A percentile compares a stretch with the other conserved stretches of the same genome.
phyloP scores from a whole-genome alignment of 2,329 filamentous ascomycete species.

The Fusarium circinatum region DNA sequence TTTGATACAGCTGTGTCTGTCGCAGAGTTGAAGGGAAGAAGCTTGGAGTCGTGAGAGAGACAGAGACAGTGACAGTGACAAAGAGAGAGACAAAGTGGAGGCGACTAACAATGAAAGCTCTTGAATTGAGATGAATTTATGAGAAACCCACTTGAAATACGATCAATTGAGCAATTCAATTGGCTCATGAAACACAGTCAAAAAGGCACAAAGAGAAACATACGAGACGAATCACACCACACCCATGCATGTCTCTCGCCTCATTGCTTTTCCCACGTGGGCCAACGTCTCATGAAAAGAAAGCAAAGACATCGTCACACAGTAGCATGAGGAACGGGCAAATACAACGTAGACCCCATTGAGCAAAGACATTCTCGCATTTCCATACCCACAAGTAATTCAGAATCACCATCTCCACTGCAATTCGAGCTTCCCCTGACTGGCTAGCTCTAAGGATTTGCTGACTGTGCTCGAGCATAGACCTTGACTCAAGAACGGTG shows the following conservation, averaged over 20 bases:
- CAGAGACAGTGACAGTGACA: neutral
- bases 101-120: slow-evolving; percentile 2
- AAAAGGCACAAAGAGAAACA: neutral
- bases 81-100: slow-evolving; percentile 9
- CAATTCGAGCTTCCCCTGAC: slow-evolving; percentile 14
- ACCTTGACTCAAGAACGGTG: slow-evolving; percentile 21
- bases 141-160: slow-evolving; percentile 3
- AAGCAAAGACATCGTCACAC: slow-evolving; percentile 16
- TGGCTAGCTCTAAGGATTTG: neutral
- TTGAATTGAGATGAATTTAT: neutral
- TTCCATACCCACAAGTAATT: slow-evolving; percentile 19
- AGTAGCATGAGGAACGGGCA: neutral
- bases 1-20: slow-evolving; percentile 14
- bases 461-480: slow-evolving; percentile 3
- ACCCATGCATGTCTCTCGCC: neutral
- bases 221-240: slow-evolving; percentile 5
- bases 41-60: neutral
- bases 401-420: slow-evolving; percentile 7
- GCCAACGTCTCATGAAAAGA: slow-evolving; percentile 10
- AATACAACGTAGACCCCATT: neutral
- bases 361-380: neutral
- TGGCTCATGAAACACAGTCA: neutral
- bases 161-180: slow-evolving; percentile 2
- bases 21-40: slow-evolving; percentile 11
- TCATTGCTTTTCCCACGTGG: slow-evolving; percentile 22